These are phyloP conservation scores for Boletales sp. DNA, from an alignment of 768 basidiomycete species.

Conservation along the genomic window DNA sequence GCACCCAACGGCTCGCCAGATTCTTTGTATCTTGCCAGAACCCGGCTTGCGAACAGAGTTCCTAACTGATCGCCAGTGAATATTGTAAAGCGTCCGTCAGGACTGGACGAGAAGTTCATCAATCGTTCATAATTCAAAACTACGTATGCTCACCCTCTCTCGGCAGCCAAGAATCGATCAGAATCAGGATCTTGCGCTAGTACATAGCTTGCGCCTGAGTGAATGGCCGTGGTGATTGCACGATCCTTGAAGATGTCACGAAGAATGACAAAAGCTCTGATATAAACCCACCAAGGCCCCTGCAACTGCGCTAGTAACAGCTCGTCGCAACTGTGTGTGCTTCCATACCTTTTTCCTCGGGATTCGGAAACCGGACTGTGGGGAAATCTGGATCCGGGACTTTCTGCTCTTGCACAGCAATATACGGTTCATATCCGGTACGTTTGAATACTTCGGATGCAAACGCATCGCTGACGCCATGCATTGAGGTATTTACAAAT, in stretches of 20 bases:
- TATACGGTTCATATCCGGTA: constrained; percentile 57
- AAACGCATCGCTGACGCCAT: constrained; percentile 78
- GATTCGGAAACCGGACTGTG: constrained; percentile 83
- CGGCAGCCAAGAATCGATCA: constrained; percentile 78
- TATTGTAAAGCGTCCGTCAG: constrained; percentile 54
- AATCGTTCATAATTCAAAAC: background rate
- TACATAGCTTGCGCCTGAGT: constrained; percentile 54
- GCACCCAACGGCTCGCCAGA: constrained; percentile 44
- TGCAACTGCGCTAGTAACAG: constrained; percentile 16
- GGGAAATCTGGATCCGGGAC: constrained; percentile 82
- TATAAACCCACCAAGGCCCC: constrained; percentile 44
- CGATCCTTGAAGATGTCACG: constrained; percentile 50
- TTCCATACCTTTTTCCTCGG: constrained; percentile 76
- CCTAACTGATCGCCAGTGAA: constrained; percentile 91
- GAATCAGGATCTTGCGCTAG: constrained; percentile 90
- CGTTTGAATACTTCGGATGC: constrained; percentile 51
- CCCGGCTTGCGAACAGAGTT: constrained; percentile 46
- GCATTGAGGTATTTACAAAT: constrained; percentile 89
- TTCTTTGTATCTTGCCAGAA: constrained; percentile 42
- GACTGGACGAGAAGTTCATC: constrained; percentile 6
- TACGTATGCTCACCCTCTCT: constrained; percentile 48
- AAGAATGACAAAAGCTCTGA: background rate
- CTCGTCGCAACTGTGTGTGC: background rate
- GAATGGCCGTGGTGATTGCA: constrained; percentile 61
- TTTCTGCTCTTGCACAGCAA: constrained; percentile 63